Conservation (phyloP, 177 flowering plant genomes). For the Vitis hybrid region DNA sequence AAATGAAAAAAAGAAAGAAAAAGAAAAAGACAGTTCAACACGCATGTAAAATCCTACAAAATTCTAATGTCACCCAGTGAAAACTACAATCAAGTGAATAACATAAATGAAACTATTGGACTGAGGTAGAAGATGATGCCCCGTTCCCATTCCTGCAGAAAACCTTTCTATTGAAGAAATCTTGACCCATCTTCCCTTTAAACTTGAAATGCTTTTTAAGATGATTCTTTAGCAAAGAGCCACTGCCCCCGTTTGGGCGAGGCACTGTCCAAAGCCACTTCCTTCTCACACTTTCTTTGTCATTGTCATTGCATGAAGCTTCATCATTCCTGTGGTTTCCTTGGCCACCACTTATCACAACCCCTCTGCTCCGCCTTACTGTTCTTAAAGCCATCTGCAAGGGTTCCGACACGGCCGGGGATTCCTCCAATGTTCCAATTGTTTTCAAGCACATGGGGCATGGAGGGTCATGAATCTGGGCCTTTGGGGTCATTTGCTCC, state of each 20-base stretch:
- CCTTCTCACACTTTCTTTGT: conserved; percentile 21
- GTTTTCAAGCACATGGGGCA: conserved; percentile 46
- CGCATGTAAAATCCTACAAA: background rate
- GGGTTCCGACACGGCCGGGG: conserved; percentile 31
- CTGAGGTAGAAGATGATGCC: conserved; percentile 14
- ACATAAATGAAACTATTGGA: background rate
- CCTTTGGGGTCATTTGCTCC: conserved; percentile 46
- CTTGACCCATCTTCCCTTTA: conserved; percentile 28
- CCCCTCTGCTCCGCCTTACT: conserved; percentile 24
- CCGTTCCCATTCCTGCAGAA: conserved; percentile 15
- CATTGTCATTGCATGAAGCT: conserved; percentile 10
- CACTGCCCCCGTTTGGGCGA: conserved; percentile 11
- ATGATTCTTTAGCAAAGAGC: conserved; percentile 27
- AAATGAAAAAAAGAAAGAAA: background rate
- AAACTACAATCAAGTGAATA: background rate
- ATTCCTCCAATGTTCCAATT: conserved; percentile 20
- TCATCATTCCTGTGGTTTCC: conserved; percentile 8
- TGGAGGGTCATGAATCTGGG: conserved; percentile 45
- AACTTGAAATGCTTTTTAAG: conserved; percentile 39
- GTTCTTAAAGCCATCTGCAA: conserved; percentile 39
- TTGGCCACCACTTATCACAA: conserved; percentile 18
- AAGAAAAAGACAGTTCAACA: background rate
- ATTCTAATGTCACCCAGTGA: background rate
- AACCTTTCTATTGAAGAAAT: conserved; percentile 24
- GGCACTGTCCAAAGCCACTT: conserved; percentile 14